These are phyloP conservation scores for Apostasia shenzhenica DNA, from an alignment of 106 monocot genomes.

Conservation along the genomic window DNA sequence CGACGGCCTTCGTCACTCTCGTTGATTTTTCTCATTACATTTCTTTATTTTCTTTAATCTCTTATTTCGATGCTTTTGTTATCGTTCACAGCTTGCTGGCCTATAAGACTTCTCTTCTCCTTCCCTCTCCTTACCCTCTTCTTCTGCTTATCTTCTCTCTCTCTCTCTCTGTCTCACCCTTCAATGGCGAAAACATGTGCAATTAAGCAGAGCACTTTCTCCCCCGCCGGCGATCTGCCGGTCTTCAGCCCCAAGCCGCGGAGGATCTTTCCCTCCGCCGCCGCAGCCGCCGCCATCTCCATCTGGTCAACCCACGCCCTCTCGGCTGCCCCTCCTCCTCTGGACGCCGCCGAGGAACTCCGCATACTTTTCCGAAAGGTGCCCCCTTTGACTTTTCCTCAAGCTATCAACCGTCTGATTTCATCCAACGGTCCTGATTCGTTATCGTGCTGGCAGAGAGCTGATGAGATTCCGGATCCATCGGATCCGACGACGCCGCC, in stretches of 20 bases:
- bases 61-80: not conserved
- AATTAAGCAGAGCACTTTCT: constrained; percentile 30
- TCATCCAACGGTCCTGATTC: not conserved
- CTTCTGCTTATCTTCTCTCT: not conserved
- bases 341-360: constrained; percentile 26
- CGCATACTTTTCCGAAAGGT: constrained; percentile 43
- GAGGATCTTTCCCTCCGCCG: constrained; percentile 28
- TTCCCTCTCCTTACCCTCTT: not conserved
- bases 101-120: not conserved
- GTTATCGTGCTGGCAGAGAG: constrained; percentile 4
- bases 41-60: not conserved
- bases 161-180: not conserved
- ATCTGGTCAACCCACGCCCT: constrained; percentile 20
- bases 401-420: not conserved
- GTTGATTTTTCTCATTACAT: not conserved
- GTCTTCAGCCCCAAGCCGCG: constrained; percentile 74
- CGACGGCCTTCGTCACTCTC: not conserved
- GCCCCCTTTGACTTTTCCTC: not conserved
- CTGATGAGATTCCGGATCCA: not conserved
- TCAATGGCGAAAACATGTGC: not conserved
- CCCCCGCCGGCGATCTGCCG: constrained; percentile 31
- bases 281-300: constrained; percentile 28
- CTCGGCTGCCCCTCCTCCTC: constrained; percentile 21
- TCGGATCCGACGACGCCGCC: constrained; percentile 21
- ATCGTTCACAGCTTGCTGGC: not conserved